Evolutionary conservation across 805 yeast genomes (phyloP), one percentile per base, ranked within the genome.

Genomic region (Wickerhamiella nectarea): DNA sequence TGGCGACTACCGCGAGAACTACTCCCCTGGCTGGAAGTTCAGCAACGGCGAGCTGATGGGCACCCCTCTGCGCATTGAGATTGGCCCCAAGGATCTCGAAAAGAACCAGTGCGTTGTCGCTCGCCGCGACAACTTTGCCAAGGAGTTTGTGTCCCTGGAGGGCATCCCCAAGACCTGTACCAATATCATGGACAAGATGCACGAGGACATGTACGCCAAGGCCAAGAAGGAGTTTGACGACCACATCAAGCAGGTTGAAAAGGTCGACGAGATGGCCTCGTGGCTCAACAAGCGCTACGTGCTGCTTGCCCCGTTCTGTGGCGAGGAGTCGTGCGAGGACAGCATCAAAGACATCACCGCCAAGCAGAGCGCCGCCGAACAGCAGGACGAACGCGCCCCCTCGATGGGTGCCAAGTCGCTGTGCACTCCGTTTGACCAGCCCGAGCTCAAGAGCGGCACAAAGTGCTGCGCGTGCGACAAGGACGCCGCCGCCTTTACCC

Each of bases 321-420:
- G 96, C 53, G 80, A 66, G 47, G 72, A 72, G 53, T 94, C 78
- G 54, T 91, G 98, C 74, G 99, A 91, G 67, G 98, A 91, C 55
- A 89, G 82, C 55, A 93, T 91, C 66, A 91, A 93, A 73, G 95
- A 87, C 38, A 70, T 84, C 36, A 76, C 83, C 14, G 85, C 94
- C 35, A 71, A 76, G 35, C 78, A 72, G 64, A 75, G 78, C 59
- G 81, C 85, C 53, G 89, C 80, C 50, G 94, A 82, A 52, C 84
- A 76, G 54, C 95, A 82, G 62, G 80, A 71, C 39, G 99, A 91
- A 61, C 81, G 83, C 64, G 85, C 98, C 19, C 99, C 99, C 61
- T 78, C 93, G 42, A 91, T 91, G 99, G 99, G 99, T 60, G 99
- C 99, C 53, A 91, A 91, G 71, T 81, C 95, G 17, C 72, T 91